Evolutionary conservation across 768 basidiomycete genomes (phyloP).

Genomic region (Pisolithus tinctorius): DNA sequence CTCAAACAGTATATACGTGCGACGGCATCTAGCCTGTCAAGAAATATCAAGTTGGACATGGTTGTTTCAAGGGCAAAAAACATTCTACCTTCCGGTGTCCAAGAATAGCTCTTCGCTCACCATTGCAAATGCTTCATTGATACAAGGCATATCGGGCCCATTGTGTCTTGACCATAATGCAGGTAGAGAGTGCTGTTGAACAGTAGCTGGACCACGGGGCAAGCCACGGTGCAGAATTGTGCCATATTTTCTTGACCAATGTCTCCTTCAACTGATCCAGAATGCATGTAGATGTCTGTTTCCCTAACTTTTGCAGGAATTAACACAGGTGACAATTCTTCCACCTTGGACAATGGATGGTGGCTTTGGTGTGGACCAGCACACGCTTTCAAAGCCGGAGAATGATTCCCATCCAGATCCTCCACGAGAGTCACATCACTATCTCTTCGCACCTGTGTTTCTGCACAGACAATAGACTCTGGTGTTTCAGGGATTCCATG

Average conservation of each 20-base stretch:
- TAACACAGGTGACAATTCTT: not conserved
- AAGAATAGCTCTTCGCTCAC: slow-evolving; percentile 18
- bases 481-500: no score
- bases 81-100: slow-evolving; percentile 13
- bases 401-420: slow-evolving; percentile 4
- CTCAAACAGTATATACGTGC: slow-evolving; percentile 19
- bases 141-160: slow-evolving; percentile 13
- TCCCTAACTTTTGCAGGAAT: not conserved
- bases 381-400: slow-evolving; percentile 9
- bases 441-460: slow-evolving; percentile 14
- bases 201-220: not conserved
- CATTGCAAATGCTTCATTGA: slow-evolving; percentile 17
- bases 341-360: not conserved
- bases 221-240: no score
- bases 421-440: slow-evolving; percentile 22
- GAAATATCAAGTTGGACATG: not conserved
- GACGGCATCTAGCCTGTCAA: slow-evolving; percentile 12
- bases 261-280: not conserved
- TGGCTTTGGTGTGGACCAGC: not conserved
- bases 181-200: slow-evolving; percentile 10
- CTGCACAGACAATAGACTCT: slow-evolving; percentile 8
- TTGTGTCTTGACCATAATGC: slow-evolving; percentile 22
- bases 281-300: not conserved
- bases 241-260: not conserved
- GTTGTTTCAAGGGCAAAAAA: not conserved